Base-by-base conservation (phyloP, 2,329 filamentous ascomycete genomes). In the Knufia petricola region DNA sequence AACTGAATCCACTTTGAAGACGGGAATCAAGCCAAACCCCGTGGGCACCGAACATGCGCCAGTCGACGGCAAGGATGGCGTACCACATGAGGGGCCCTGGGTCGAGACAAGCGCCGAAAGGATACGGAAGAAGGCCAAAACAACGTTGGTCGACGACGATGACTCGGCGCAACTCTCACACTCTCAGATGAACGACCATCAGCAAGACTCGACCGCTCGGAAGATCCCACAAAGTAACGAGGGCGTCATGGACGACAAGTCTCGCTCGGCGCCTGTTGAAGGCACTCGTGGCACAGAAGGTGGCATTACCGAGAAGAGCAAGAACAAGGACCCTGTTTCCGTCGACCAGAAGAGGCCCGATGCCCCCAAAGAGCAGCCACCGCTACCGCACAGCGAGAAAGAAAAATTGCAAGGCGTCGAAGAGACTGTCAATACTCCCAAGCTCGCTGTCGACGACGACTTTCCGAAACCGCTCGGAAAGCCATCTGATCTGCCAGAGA, bases 191-290 rank as follows among this genome's bases (percentile, higher is more conserved):
- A 63, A 54, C 52, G 64, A 61, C 52, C 61, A 63, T 23, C 64
- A 67, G 26, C 64, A 66, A 46, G 42, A 64, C 55, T 50, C 57
- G 55, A 37, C 52, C 57, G n/a, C 56, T 59, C 19, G 61, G 58
- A 21, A 65, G 32, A 71, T 78, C 21, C 73, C 77, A 2, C 67
- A 75, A 52, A 75, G 72, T 30, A 77, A 79, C 51, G 76, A 94
- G 63, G 87, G 89, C 34, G 87, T 95, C 50, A 95, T 95, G 90
- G 85, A 94, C 61, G 89, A 95, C 65, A 85, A 84, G 54, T 77
- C 85, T 62, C 75, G 87, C 56, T 69, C 76, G 31, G 76, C 78
- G 34, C 87, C 89, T 3, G 89, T 88, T 63, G 77, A 88, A 63
- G 90, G 89, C 40, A 94, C 87, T 1, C 86, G 84, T 3, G 90